Conservation (phyloP, 2,329 filamentous ascomycete species). For the Zymoseptoria pseudotritici region DNA sequence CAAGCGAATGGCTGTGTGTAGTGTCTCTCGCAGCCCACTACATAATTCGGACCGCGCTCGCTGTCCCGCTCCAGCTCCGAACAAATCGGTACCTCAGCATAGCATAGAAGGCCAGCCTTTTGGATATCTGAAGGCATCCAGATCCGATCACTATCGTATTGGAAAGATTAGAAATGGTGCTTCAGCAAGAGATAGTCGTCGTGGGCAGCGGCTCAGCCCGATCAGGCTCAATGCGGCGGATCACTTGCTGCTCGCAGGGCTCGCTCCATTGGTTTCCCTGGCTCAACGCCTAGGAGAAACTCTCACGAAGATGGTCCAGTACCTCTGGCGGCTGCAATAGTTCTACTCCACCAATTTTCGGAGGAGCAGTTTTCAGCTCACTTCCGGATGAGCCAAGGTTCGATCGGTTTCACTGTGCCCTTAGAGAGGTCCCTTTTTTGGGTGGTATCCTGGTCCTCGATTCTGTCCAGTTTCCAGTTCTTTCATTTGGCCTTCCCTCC, state of each 20-base stretch:
- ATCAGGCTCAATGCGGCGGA: too few relatives aligned
- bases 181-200: neutral
- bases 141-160: neutral
- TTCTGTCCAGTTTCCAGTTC: neutral
- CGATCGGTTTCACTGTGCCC: neutral
- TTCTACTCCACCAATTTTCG: too few relatives aligned
- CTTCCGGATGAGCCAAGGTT: neutral
- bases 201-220: too few relatives aligned
- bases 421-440: neutral
- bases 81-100: neutral
- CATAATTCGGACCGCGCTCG: neutral
- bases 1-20: neutral
- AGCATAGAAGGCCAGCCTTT: neutral
- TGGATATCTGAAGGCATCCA: neutral
- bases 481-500: constrained; percentile 15
- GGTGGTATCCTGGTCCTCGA: neutral
- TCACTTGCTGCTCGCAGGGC: too few relatives aligned
- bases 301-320: too few relatives aligned
- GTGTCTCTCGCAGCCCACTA: neutral
- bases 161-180: neutral
- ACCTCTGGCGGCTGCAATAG: too few relatives aligned
- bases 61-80: neutral
- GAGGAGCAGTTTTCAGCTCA: neutral
- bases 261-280: too few relatives aligned
- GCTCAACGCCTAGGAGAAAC: too few relatives aligned